Evolutionary conservation across 495 filamentous ascomycete species (phyloP).

Genomic region (Collariella sp.): DNA sequence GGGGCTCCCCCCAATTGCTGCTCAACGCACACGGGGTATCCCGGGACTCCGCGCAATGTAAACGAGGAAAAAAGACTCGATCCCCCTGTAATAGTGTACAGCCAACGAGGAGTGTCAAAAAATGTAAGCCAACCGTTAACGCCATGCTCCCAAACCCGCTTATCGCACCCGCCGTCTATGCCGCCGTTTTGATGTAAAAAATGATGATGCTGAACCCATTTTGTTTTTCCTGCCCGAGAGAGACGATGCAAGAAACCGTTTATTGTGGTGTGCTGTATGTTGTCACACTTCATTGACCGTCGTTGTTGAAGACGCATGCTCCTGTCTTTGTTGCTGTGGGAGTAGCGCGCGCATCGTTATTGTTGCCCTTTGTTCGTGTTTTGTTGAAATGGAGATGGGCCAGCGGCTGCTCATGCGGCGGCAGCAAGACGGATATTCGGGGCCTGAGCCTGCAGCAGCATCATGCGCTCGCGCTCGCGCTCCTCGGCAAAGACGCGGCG

Average conservation of each 20-base stretch:
- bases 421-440: slow-evolving; percentile 25
- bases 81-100: background rate
- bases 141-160: slow-evolving; percentile 2
- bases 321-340: background rate
- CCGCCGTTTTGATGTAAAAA: slow-evolving; percentile 17
- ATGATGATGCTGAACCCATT: background rate
- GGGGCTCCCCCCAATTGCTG: background rate
- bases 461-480: slow-evolving; percentile 37
- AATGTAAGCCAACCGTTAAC: slow-evolving; percentile 13
- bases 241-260: background rate
- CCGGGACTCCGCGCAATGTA: slow-evolving; percentile 2
- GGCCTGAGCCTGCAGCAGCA: slow-evolving; percentile 23
- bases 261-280: background rate
- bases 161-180: background rate
- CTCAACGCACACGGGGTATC: slow-evolving; percentile 3
- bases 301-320: background rate
- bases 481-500: slow-evolving; percentile 86
- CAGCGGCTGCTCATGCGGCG: background rate
- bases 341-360: background rate
- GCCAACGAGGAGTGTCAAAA: background rate
- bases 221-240: slow-evolving; percentile 3
- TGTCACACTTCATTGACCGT: background rate
- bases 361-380: background rate
- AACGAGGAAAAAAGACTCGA: background rate
- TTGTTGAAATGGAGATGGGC: no score